phyloP scores from a whole-genome alignment of 768 basidiomycete species.

The Tylopilus plumbeoviolaceoides region DNA sequence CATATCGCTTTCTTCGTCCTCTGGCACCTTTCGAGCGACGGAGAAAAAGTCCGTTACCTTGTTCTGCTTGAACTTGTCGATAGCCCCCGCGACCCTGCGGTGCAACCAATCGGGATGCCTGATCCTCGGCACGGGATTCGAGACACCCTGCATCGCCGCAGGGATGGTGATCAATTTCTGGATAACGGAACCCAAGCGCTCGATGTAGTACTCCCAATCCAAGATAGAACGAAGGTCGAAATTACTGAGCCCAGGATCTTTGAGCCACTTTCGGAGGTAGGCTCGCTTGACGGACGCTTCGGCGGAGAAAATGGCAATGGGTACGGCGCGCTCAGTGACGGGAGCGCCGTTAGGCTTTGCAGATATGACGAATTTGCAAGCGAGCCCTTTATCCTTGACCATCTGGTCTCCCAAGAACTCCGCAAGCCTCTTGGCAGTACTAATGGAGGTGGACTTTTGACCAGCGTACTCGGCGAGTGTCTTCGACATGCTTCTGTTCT shows the following conservation, averaged over 20 bases:
- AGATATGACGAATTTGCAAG: conserved; percentile 99
- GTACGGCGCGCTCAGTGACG: conserved; percentile 95
- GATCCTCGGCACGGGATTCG: conserved; percentile 94
- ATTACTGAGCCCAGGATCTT: conserved; percentile 79
- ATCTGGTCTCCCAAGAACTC: conserved; percentile 98
- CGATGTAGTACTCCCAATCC: conserved; percentile 99
- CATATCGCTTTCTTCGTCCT: conserved; percentile 42
- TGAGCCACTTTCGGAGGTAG: conserved; percentile 95
- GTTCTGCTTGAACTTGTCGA: conserved; percentile 98
- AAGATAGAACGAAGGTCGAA: conserved; percentile 93
- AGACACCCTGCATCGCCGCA: conserved; percentile 95
- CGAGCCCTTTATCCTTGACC: conserved; percentile 99
- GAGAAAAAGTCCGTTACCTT: conserved; percentile 94
- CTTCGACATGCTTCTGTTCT: conserved; percentile 96
- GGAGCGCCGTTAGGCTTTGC: conserved; percentile 89
- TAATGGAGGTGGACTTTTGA: conserved; percentile 98
- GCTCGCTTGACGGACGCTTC: conserved; percentile 86
- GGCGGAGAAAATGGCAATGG: conserved; percentile 96
- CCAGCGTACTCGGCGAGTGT: conserved; percentile 94
- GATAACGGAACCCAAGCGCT: conserved; percentile 94
- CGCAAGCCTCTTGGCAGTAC: conserved; percentile 89
- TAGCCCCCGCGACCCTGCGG: conserved; percentile 79
- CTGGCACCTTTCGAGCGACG: conserved; percentile 11
- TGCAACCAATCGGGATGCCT: conserved; percentile 97
- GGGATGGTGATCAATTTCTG: conserved; percentile 99